Evolutionary conservation across 768 basidiomycete species (phyloP).

Genomic region (Tephrocybe rancida): DNA sequence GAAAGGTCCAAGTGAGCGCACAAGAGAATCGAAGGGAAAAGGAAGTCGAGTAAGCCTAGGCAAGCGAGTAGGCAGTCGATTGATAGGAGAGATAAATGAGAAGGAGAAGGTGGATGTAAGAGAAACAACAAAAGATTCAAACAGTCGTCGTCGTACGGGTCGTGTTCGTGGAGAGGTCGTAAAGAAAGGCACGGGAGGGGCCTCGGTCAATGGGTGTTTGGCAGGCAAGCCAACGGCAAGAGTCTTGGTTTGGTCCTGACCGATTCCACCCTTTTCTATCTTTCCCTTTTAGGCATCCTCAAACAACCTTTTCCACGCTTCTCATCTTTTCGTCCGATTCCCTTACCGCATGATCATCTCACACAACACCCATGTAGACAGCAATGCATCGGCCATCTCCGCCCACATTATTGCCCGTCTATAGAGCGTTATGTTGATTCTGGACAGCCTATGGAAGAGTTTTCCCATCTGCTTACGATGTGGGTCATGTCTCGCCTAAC

Average conservation of each 20-base stretch:
- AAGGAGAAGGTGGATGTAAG: slow-evolving; percentile 31
- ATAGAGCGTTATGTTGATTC: background rate
- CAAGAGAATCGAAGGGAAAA: slow-evolving; percentile 26
- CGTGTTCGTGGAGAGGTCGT: slow-evolving; percentile 56
- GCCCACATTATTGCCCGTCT: background rate
- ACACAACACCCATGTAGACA: background rate
- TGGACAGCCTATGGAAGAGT: background rate
- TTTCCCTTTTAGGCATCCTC: slow-evolving; percentile 18
- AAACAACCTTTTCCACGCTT: slow-evolving; percentile 15
- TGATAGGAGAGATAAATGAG: slow-evolving; percentile 33
- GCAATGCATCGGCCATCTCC: slow-evolving; percentile 10
- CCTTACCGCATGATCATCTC: slow-evolving; percentile 4
- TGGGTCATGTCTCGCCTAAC: background rate
- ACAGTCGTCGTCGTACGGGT: slow-evolving; percentile 58
- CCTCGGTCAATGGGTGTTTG: slow-evolving; percentile 30
- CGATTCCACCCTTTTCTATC: slow-evolving; percentile 37
- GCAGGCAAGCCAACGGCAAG: slow-evolving; percentile 34
- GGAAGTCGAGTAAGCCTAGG: slow-evolving; percentile 20
- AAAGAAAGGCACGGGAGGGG: slow-evolving; percentile 44
- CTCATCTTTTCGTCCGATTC: slow-evolving; percentile 12
- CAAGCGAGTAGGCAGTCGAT: slow-evolving; percentile 19
- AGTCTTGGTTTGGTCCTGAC: slow-evolving; percentile 33
- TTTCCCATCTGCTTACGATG: background rate
- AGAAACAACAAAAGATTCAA: slow-evolving; percentile 42
- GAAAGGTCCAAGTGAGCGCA: slow-evolving; percentile 34